Percentiles rank a stretch among this genome's conserved stretches.
Conservation (phyloP, 371 early-diverging fungal genomes). For the Lichtheimia hyalospora region DNA sequence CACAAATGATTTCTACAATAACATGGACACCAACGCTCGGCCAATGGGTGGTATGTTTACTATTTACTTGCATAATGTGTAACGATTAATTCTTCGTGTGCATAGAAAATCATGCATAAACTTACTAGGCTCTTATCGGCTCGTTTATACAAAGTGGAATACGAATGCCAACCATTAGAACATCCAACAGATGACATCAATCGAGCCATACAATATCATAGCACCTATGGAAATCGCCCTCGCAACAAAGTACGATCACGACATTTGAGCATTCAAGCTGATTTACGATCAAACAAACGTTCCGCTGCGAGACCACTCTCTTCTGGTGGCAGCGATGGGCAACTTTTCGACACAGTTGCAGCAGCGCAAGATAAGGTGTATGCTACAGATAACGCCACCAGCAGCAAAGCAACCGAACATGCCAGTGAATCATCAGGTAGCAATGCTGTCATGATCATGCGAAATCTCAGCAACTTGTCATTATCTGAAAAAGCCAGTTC, state of each 20-base stretch:
- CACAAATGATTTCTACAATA: constrained; percentile 42
- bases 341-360: constrained; percentile 16
- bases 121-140: constrained; percentile 51
- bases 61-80: not conserved
- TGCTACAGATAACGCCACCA: not conserved
- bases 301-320: constrained; percentile 20
- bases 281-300: constrained; percentile 13
- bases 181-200: not conserved
- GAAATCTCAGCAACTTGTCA: constrained; percentile 37
- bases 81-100: not conserved
- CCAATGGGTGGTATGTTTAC: constrained; percentile 54
- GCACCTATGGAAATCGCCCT: constrained; percentile 10
- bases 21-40: constrained; percentile 54
- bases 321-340: constrained; percentile 27
- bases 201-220: not conserved
- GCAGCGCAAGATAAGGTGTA: constrained; percentile 7
- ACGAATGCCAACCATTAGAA: constrained; percentile 29
- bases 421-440: not conserved
- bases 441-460: constrained; percentile 13
- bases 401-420: not conserved
- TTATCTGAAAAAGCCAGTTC: constrained; percentile 34
- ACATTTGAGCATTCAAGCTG: constrained; percentile 31
- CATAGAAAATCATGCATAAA: constrained; percentile 57
- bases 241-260: constrained; percentile 29
- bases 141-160: constrained; percentile 54